Conservation (phyloP, 768 basidiomycete species). For the Psilocybe subaeruginosa region DNA sequence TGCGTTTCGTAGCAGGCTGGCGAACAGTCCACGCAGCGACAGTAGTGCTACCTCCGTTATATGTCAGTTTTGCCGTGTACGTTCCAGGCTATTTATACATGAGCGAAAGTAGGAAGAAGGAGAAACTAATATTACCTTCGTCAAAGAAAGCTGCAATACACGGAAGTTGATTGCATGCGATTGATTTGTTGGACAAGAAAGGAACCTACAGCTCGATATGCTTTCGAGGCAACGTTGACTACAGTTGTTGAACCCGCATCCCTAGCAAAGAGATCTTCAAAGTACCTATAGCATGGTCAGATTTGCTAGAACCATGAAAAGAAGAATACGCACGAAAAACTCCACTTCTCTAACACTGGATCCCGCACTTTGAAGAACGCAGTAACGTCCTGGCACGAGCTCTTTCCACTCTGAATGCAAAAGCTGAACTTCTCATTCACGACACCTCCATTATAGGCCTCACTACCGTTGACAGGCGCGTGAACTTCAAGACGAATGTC, state of each 20-base stretch:
- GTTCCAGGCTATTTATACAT: constrained; percentile 34
- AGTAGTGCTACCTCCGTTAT: constrained; percentile 35
- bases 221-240: constrained; percentile 46
- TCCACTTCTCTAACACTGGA: constrained; percentile 39
- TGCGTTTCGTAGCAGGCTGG: constrained; percentile 32
- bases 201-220: constrained; percentile 39
- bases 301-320: background rate
- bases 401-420: constrained; percentile 37
- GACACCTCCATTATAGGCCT: constrained; percentile 35
- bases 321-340: constrained; percentile 35
- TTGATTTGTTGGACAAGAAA: background rate
- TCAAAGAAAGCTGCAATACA: constrained; percentile 28
- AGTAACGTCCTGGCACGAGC: constrained; percentile 35
- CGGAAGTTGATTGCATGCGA: background rate
- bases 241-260: constrained; percentile 34
- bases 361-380: constrained; percentile 37
- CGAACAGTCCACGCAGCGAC: constrained; percentile 44
- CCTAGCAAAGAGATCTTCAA: constrained; percentile 44
- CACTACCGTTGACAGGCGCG: constrained; percentile 42
- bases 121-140: constrained; percentile 20
- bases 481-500: constrained; percentile 46
- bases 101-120: background rate
- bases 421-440: constrained; percentile 43
- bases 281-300: constrained; percentile 32
- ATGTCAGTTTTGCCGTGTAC: constrained; percentile 40